Conservation (phyloP, 2,329 filamentous ascomycete species). For the Monosporascus sp. region DNA sequence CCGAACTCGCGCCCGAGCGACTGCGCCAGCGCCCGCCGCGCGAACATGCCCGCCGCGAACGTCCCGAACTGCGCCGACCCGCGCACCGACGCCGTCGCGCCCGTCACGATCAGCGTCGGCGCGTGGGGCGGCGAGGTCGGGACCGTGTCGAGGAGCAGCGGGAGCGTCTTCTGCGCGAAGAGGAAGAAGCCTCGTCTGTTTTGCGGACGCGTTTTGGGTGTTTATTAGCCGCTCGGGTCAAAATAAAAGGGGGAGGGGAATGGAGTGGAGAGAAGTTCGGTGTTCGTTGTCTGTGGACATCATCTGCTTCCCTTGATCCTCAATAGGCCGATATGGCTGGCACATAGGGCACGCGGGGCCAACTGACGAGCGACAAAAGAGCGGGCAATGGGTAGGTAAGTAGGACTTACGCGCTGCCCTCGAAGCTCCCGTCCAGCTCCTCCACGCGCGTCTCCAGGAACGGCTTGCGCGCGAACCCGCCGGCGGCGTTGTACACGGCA, state of each 20-base stretch:
- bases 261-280: neutral
- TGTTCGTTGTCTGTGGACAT: no score
- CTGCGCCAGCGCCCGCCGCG: constrained; percentile 61
- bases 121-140: constrained; percentile 44
- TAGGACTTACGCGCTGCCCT: constrained; percentile 43
- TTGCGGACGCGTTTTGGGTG: neutral
- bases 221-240: neutral
- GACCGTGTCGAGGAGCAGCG: constrained; percentile 56
- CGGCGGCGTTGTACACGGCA: constrained; percentile 65
- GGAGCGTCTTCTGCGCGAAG: constrained; percentile 62
- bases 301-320: no score
- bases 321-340: neutral
- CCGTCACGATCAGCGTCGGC: constrained; percentile 69
- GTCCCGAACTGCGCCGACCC: constrained; percentile 57
- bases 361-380: neutral
- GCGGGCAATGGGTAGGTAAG: neutral
- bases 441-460: constrained; percentile 51
- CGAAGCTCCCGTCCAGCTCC: constrained; percentile 43
- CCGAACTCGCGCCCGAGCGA: constrained; percentile 69
- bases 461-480: constrained; percentile 45
- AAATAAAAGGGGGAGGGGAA: neutral
- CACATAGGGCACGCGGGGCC: neutral
- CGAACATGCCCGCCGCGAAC: constrained; percentile 68
- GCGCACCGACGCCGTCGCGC: constrained; percentile 66
- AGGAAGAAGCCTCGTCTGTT: constrained; percentile 58